phyloP scores from a whole-genome alignment of 306 rosid species.

The Myrica gale region DNA sequence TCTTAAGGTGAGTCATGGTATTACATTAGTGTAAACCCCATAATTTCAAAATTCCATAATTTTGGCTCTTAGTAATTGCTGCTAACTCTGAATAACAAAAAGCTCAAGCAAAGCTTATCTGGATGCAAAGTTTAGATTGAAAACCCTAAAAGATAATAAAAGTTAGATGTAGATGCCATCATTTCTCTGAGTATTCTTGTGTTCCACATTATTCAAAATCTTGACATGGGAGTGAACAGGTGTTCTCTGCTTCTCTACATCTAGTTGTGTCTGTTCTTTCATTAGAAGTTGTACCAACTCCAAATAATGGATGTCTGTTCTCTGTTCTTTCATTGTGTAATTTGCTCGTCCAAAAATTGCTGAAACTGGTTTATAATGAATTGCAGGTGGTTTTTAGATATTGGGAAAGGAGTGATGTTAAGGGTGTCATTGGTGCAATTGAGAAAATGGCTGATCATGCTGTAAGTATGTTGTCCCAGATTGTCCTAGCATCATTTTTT shows the following conservation, averaged over 20 bases:
- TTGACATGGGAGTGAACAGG: background rate
- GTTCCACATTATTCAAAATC: background rate
- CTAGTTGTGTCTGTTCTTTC: background rate
- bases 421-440: slow-evolving; percentile 79
- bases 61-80: background rate
- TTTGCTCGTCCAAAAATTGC: slow-evolving; percentile 21
- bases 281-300: background rate
- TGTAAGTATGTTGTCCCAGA: slow-evolving; percentile 49
- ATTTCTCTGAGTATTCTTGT: no score
- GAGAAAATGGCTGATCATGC: slow-evolving; percentile 90
- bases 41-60: background rate
- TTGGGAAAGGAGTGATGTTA: slow-evolving; percentile 92
- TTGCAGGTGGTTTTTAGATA: slow-evolving; percentile 80
- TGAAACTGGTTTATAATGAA: slow-evolving; percentile 30
- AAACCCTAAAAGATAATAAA: no score
- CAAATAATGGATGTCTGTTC: background rate
- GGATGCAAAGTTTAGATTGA: no score
- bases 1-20: background rate
- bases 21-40: background rate
- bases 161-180: no score
- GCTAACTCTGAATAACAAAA: background rate
- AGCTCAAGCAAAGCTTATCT: no score
- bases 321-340: background rate
- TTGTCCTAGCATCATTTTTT: slow-evolving; percentile 12
- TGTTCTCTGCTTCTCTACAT: background rate